These are phyloP conservation scores for Pharus latifolius DNA, from an alignment of 176 grass and related monocot genomes.

Conservation along the genomic window DNA sequence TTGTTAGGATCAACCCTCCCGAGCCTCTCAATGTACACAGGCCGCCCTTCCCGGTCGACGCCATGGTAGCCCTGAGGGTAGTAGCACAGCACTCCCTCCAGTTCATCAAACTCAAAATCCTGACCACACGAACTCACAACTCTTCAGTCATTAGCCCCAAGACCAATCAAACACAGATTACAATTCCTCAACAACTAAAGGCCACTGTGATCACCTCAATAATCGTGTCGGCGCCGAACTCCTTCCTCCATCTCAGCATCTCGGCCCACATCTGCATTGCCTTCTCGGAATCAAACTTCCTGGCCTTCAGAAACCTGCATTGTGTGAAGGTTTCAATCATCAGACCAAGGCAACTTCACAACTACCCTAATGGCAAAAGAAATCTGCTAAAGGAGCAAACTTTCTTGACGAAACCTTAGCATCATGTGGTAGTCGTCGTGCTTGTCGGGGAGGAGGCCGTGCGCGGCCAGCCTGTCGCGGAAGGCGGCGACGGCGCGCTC, in stretches of 20 bases:
- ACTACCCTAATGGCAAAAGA: neutral
- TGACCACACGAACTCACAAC: neutral
- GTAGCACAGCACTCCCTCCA: conserved; percentile 57
- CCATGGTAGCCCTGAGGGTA: conserved; percentile 97
- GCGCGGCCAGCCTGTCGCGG: conserved; percentile 52
- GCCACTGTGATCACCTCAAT: conserved; percentile 49
- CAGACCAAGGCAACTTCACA: neutral
- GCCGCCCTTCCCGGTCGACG: conserved; percentile 68
- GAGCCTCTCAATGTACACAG: conserved; percentile 91
- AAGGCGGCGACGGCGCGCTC: conserved; percentile 77
- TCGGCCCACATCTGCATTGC: conserved; percentile 93
- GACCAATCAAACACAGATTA: neutral
- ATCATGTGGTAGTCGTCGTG: conserved; percentile 93
- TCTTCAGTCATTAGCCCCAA: neutral
- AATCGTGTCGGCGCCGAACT: conserved; percentile 82
- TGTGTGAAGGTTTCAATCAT: neutral
- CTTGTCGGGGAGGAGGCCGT: conserved; percentile 64
- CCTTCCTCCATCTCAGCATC: conserved; percentile 91
- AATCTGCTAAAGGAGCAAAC: neutral
- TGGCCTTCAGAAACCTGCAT: conserved; percentile 84
- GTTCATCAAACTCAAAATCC: conserved; percentile 92
- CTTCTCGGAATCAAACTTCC: conserved; percentile 83
- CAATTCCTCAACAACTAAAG: neutral
- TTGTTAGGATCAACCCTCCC: conserved; percentile 89
- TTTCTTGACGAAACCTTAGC: conserved; percentile 44